phyloP scores from a whole-genome alignment of 176 grass and related monocot genomes.

The Cenchrus purpureus region DNA sequence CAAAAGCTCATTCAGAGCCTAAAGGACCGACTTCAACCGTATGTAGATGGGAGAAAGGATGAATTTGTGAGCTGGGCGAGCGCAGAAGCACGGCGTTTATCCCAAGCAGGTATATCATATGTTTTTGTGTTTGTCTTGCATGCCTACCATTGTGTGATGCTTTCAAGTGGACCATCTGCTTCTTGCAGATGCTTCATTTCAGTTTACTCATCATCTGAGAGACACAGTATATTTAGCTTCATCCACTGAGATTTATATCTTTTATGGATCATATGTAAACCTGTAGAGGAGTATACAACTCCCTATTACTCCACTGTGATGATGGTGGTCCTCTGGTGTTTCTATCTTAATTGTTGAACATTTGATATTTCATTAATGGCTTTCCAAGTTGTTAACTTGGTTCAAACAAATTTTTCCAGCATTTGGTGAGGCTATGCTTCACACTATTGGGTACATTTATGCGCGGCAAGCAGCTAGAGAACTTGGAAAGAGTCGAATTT shows the following conservation, averaged over 20 bases:
- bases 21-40: constrained; percentile 78
- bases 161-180: background rate
- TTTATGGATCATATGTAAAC: background rate
- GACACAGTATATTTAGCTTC: background rate
- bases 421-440: constrained; percentile 98
- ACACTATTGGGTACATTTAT: constrained; percentile 98
- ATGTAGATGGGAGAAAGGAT: constrained; percentile 77
- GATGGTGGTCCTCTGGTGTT: background rate
- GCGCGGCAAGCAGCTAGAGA: constrained; percentile 81
- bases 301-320: background rate
- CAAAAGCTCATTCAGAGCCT: constrained; percentile 77
- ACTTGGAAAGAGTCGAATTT: constrained; percentile 75
- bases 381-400: constrained; percentile 35
- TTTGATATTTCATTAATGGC: constrained; percentile 2
- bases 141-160: background rate
- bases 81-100: constrained; percentile 76
- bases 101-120: constrained; percentile 70
- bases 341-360: background rate
- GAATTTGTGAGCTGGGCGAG: constrained; percentile 78
- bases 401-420: constrained; percentile 61
- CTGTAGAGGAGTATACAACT: background rate
- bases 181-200: constrained; percentile 33
- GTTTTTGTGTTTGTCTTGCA: background rate
- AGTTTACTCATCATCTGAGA: background rate
- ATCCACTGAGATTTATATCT: background rate